Evolutionary conservation across 495 filamentous ascomycete species (phyloP).

Genomic region (Talaromyces trachyspermus): DNA sequence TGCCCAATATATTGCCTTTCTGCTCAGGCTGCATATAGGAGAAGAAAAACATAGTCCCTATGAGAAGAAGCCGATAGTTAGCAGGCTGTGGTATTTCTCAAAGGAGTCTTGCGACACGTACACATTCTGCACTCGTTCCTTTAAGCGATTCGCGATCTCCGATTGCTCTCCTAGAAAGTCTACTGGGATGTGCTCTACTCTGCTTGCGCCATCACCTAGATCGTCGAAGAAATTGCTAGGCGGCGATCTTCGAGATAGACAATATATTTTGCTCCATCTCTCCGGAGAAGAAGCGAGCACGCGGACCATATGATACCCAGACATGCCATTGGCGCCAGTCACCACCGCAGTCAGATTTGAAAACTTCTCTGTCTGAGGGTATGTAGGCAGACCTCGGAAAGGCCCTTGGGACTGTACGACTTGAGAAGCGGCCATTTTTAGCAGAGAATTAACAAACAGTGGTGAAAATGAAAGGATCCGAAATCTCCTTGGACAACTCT

Average conservation of each 20-base stretch:
- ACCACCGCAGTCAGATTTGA: conserved; percentile 41
- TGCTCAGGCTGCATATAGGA: conserved; percentile 40
- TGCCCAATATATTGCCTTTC: conserved; percentile 20
- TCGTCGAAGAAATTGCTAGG: conserved; percentile 13
- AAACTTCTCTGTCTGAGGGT: conserved; percentile 19
- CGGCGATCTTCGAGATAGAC: conserved; percentile 33
- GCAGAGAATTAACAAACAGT: no score
- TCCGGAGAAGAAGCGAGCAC: conserved; percentile 31
- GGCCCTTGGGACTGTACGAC: conserved; percentile 17
- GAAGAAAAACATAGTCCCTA: conserved; percentile 46
- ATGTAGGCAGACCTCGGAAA: conserved; percentile 33
- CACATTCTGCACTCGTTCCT: conserved; percentile 22
- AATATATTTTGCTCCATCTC: conserved; percentile 44
- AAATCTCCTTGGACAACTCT: no score
- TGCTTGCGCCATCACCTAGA: conserved; percentile 10
- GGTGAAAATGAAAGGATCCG: no score
- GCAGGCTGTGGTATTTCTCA: not conserved
- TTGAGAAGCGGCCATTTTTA: conserved; percentile 26
- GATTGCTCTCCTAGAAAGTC: conserved; percentile 35
- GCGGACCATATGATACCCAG: conserved; percentile 37
- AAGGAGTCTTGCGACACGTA: not conserved
- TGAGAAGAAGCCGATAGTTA: no score
- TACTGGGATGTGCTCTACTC: conserved; percentile 33
- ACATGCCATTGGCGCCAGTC: conserved; percentile 45
- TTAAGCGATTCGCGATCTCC: conserved; percentile 29